Evolutionary conservation across 805 yeast genomes (phyloP), one percentile per base, ranked within the genome.

Genomic region (Yarrowia bubula): DNA sequence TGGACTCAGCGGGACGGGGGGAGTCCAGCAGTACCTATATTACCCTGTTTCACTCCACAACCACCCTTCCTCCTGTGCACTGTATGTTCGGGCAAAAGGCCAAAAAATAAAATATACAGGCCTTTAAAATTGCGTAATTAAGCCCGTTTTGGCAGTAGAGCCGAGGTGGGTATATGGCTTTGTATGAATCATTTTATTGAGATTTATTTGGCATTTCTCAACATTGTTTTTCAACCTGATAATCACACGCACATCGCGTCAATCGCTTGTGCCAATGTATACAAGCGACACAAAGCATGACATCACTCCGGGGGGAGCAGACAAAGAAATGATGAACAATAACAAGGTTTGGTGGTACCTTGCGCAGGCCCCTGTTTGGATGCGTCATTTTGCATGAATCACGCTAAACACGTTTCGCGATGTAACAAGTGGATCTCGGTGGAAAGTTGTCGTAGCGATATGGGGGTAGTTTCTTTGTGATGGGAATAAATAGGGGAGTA

Each of bases 291-390:
- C 38, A 35, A 35, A 35, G 38, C 10, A 47, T 48, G 55, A 48
- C 55, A 48, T 48, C 55, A 48, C 17, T 3, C 37, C 10, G 9
- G 4, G 39, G 14, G 10, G 13, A 9, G 3, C 8, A 11, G 7
- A 47, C 55, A 48, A 48, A 48, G 31, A 44, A 33, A 11, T 10
- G 38, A 32, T 31, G 32, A 13, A 17, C 11, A n/a, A 13, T 8
- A 32, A 17, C 28, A 47, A 15, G 37, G 41, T 48, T 48, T 8
- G 55, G 32, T 14, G 41, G 58, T 51, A 51, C 58, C 58, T 51
- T 51, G 58, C 58, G 35, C 43, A 51, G 58, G 43, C 58, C 58
- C 58, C 58, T 51, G 43, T 37, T 51, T 51, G 35, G 58, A 51
- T 35, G 58, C 43, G 58, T 37, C 43, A 37, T 37, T 37, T 37